phyloP scores from a whole-genome alignment of 768 basidiomycete genomes.

The Heimioporus sp. region DNA sequence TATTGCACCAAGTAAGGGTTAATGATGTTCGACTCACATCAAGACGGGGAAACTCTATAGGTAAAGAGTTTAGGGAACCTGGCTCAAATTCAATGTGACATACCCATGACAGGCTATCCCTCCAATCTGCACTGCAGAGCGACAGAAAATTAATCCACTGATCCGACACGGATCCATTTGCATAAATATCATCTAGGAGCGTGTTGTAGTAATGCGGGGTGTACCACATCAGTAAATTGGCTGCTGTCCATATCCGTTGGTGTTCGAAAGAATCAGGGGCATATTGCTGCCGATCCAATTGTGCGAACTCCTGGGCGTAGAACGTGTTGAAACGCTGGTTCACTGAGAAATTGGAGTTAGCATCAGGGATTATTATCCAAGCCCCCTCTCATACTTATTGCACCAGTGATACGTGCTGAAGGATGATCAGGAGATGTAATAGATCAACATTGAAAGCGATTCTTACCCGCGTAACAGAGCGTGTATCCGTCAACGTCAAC shows the following conservation, averaged over 20 bases:
- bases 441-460: not conserved
- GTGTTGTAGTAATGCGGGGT: not conserved
- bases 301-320: not conserved
- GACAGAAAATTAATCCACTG: not conserved
- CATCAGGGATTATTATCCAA: too few relatives aligned
- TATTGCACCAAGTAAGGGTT: not conserved
- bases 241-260: not conserved
- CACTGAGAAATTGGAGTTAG: not conserved
- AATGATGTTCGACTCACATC: not conserved
- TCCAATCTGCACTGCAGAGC: not conserved
- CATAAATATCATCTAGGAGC: not conserved
- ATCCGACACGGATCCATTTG: not conserved
- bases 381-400: constrained; percentile 33
- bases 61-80: not conserved
- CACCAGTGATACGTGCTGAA: constrained; percentile 43
- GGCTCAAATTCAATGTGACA: not conserved
- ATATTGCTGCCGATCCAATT: not conserved
- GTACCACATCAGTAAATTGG: not conserved
- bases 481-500: constrained; percentile 36
- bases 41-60: not conserved
- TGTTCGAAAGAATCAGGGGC: not conserved
- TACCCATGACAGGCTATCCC: not conserved
- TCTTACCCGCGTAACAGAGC: constrained; percentile 38
- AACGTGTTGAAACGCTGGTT: not conserved
- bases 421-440: not conserved